Evolutionary conservation across 2,329 filamentous ascomycete genomes (phyloP).

Genomic region (Aureobasidium lini): DNA sequence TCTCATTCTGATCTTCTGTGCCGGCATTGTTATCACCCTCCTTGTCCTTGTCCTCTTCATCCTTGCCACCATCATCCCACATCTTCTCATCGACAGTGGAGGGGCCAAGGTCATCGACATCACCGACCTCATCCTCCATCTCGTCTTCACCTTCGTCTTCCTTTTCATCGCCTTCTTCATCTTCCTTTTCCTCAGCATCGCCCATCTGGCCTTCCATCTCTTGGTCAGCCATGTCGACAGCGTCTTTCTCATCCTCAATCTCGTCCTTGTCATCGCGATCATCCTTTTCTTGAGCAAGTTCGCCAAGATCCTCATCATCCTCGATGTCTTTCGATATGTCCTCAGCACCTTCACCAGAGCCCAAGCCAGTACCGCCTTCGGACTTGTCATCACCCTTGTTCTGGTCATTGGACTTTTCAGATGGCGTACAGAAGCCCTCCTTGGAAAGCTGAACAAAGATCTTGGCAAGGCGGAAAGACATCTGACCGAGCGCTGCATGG

Average conservation of each 20-base stretch:
- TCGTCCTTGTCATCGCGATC: slow-evolving; percentile 47
- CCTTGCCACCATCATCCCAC: slow-evolving; percentile 72
- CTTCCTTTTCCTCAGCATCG: slow-evolving; percentile 41
- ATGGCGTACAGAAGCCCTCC: slow-evolving; percentile 85
- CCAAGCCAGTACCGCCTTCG: slow-evolving; percentile 86
- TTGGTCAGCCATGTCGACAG: slow-evolving; percentile 85
- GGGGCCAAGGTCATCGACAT: slow-evolving; percentile 84
- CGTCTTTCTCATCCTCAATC: slow-evolving; percentile 74
- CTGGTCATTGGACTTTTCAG: slow-evolving; percentile 56
- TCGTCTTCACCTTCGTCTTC: slow-evolving; percentile 60
- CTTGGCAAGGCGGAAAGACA: slow-evolving; percentile 68
- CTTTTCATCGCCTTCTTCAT: slow-evolving; percentile 49
- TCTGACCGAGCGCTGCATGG: slow-evolving; percentile 64
- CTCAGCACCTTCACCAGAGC: slow-evolving; percentile 89
- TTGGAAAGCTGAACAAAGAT: slow-evolving; percentile 71
- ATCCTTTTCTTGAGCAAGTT: slow-evolving; percentile 78
- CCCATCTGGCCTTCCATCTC: slow-evolving; percentile 83
- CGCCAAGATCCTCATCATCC: slow-evolving; percentile 85
- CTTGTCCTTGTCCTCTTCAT: slow-evolving; percentile 75
- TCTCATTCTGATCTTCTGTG: slow-evolving; percentile 42
- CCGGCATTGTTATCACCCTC: slow-evolving; percentile 53
- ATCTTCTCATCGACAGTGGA: slow-evolving; percentile 95
- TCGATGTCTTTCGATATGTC: slow-evolving; percentile 97
- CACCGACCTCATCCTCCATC: slow-evolving; percentile 82
- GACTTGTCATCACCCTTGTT: slow-evolving; percentile 57